These are phyloP conservation scores for Alternaria ventricosa DNA, from an alignment of 2,329 filamentous ascomycete genomes.

Conservation along the genomic window DNA sequence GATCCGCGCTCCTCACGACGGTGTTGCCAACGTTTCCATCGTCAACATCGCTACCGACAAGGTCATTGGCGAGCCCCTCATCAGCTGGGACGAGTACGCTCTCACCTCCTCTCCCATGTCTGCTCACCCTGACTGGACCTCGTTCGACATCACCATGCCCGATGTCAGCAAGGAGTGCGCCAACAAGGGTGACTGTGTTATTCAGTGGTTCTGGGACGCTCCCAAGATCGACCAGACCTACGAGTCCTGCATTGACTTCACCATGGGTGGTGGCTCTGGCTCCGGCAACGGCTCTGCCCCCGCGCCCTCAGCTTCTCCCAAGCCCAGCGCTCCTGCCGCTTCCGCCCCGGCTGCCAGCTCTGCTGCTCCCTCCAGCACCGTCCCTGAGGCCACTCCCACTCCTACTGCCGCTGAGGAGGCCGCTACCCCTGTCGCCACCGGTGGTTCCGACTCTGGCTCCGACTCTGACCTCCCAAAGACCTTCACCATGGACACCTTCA, in stretches of 20 bases:
- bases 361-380: constrained; percentile 20
- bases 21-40: constrained; percentile 65
- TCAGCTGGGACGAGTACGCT: constrained; percentile 63
- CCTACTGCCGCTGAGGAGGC: constrained; percentile 14
- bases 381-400: constrained; percentile 8
- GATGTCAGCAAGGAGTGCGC: constrained; percentile 56
- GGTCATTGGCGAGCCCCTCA: constrained; percentile 61
- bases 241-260: constrained; percentile 68
- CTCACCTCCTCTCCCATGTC: constrained; percentile 53
- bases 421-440: constrained; percentile 11
- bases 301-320: constrained; percentile 8
- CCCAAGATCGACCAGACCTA: constrained; percentile 65
- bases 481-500: constrained; percentile 44
- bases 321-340: constrained; percentile 16
- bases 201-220: constrained; percentile 70
- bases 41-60: constrained; percentile 61
- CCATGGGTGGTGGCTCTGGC: constrained; percentile 46
- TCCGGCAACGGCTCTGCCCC: constrained; percentile 17
- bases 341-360: constrained; percentile 8
- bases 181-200: constrained; percentile 59
- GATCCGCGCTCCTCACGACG: constrained; percentile 61
- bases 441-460: constrained; percentile 18
- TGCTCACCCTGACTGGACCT: constrained; percentile 51
- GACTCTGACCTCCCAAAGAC: constrained; percentile 30
- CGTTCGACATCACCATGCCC: constrained; percentile 63